Evolutionary conservation across 2,329 filamentous ascomycete species (phyloP), one percentile per base, ranked within the genome.

Genomic region (Aspergillus japonicus): DNA sequence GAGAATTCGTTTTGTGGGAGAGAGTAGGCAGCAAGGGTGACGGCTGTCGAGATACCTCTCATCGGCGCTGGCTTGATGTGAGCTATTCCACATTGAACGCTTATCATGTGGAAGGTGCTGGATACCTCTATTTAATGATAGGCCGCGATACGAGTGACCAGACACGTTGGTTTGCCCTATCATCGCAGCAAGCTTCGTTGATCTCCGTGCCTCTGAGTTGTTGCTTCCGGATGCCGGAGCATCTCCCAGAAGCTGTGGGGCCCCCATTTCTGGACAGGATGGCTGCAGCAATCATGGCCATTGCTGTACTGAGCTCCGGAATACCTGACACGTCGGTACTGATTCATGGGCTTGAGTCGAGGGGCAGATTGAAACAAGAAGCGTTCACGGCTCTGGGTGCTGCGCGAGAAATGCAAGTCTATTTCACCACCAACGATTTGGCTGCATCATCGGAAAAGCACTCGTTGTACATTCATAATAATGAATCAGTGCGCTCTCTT

Each of bases 121-220:
- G 53, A 10, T 48, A 47, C 23, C n/a, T 55, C 26, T 31, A 55
- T 24, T 48, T 55, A 19, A 14, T 35, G 10, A 29, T 55, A 12
- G 53, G 53, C 24, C 53, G 42, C 24, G 42, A 55, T 48, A n/a
- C 5, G 16, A 35, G 19, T 3, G 53, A 33, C 29, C 21, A 48
- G 12, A 55, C 53, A 55, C 42, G 53, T 14, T 55, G 53, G 53
- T 47, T 55, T 29, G 53, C 53, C 33, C n/a, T 55, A 48, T 55
- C 42, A 8, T n/a, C 29, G 12, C 26, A 48, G 19, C 24, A 55
- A 19, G 53, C 44, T 10, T 55, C 53, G 21, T 12, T 26, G n/a
- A 24, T 55, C 24, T 12, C 11, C 4, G 44, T 31, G 21, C 53
- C 53, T 3, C 26, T 48, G 12, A 10, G 23, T 4, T 55, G 42